A percentile compares a stretch with the other conserved stretches of the same genome.
Conservation (phyloP, 495 filamentous ascomycete species). For the Cudoniella acicularis region DNA sequence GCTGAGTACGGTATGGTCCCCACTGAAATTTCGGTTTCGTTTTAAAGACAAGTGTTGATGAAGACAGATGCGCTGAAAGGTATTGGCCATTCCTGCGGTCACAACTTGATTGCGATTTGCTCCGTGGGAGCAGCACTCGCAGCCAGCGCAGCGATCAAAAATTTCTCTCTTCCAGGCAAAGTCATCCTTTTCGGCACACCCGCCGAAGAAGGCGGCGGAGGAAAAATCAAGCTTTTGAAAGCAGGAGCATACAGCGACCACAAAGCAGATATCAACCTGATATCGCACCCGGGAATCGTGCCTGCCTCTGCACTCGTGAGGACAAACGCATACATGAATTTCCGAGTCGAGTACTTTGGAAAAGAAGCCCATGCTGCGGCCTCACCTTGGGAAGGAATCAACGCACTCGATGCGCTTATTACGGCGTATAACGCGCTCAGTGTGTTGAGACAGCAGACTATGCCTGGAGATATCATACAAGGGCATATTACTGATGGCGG, state of each 20-base stretch:
- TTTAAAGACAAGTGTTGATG: too few relatives aligned
- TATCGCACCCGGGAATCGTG: constrained; percentile 53
- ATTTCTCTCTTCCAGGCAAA: constrained; percentile 48
- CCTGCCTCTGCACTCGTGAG: constrained; percentile 40
- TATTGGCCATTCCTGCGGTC: constrained; percentile 66
- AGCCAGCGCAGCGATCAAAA: constrained; percentile 44
- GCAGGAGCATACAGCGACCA: constrained; percentile 56
- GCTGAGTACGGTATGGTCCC: constrained; percentile 58
- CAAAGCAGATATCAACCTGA: constrained; percentile 60
- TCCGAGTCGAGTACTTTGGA: constrained; percentile 50
- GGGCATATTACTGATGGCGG: constrained; percentile 17
- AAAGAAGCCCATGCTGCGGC: constrained; percentile 25
- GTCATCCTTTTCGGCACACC: constrained; percentile 65
- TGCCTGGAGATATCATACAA: constrained; percentile 16
- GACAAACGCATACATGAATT: constrained; percentile 44
- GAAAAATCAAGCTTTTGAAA: constrained; percentile 62
- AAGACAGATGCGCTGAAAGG: constrained; percentile 29
- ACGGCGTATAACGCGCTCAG: constrained; percentile 14
- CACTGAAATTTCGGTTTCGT: constrained; percentile 20
- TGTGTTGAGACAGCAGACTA: constrained; percentile 18
- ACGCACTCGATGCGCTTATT: constrained; percentile 20
- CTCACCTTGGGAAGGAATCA: constrained; percentile 12
- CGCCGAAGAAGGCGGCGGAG: constrained; percentile 65
- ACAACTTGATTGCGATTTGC: constrained; percentile 65
- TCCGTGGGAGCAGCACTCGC: constrained; percentile 58